A percentile compares a stretch with the other conserved stretches of the same genome.
phyloP scores from a whole-genome alignment of 768 basidiomycete species.

The Phaffia australis region DNA sequence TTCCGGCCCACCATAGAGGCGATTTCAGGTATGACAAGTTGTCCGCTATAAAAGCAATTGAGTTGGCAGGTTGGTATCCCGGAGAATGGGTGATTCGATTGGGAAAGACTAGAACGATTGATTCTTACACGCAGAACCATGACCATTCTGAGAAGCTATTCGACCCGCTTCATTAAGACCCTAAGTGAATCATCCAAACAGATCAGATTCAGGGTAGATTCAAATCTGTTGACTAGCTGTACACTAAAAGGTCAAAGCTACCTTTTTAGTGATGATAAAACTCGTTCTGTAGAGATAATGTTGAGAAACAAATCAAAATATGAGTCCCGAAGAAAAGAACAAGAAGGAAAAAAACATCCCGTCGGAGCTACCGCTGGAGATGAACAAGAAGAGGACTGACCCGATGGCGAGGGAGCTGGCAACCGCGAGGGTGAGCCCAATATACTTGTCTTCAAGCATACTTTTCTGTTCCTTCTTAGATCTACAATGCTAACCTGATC shows the following conservation, averaged over 20 bases:
- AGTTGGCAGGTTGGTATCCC: background rate
- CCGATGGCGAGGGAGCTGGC: conserved; percentile 73
- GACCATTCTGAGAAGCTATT: conserved; percentile 9
- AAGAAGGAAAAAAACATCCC: background rate
- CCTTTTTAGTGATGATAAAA: conserved; percentile 99
- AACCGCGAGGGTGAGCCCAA: conserved; percentile 80
- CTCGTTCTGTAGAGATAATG: conserved; percentile 49
- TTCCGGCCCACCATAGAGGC: conserved; percentile 96
- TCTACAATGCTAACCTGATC: too few relatives aligned
- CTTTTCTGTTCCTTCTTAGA: too few relatives aligned
- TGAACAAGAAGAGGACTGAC: conserved; percentile 28
- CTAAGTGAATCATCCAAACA: conserved; percentile 1
- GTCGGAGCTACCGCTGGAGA: conserved; percentile 10
- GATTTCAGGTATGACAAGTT: conserved; percentile 76
- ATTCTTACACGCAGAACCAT: conserved; percentile 12
- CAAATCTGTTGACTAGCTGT: too few relatives aligned
- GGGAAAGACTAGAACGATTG: background rate
- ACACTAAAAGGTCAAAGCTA: too few relatives aligned
- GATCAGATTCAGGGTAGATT: background rate
- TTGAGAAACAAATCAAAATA: background rate
- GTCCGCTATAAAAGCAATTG: conserved; percentile 48
- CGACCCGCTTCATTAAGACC: conserved; percentile 23
- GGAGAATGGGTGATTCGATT: too few relatives aligned
- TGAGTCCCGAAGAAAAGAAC: background rate
- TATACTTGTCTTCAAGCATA: conserved; percentile 77